Base-by-base conservation (phyloP, 139 green algal genomes). In the Trebouxia sp. region DNA sequence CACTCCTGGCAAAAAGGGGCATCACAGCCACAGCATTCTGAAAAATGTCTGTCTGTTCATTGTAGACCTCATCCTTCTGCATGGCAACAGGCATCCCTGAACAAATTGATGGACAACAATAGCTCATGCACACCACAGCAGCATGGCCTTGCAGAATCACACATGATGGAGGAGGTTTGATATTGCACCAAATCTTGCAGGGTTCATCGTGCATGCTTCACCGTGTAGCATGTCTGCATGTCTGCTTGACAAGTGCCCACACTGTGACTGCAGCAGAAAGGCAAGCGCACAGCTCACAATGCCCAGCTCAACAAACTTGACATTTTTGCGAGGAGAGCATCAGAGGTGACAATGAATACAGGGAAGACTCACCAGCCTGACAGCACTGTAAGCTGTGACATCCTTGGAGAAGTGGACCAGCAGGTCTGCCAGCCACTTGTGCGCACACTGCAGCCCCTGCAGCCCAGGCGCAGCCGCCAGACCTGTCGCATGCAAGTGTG, bases 341-440 rank as follows among this genome's bases (percentile, higher is more conserved):
- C n/a, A n/a, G n/a, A n/a, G 17, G 35, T 58, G 39, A 65, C 30
- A 9, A 38, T 22, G 7, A 28, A 14, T 58, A 22, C 50, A 58
- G 3, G 4, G 35, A 20, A 45, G 41, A 5, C 50, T 26, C 55
- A 78, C 69, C 39, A 67, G 3, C 1, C 58, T 55, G 41, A 90
- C 81, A n/a, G 42, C 72, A 17, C 83, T 83, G 81, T 88, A 88
- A 24, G 87, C 77, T 45, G 80, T 82, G 2, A 89, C 85, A 35
- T 88, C 58, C 32, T 58, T 65, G 5, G 88, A 90, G 50, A 95
- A 85, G 76, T 83, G 56, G 14, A 85, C 78, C 42, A 95, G 89
- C 62, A 95, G 72, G 15, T 90, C 83, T 3, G 85, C 85, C 41
- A 95, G 87, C 92, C 92, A 95, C 41, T 85, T 82, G 77, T 92